Percentiles rank a stretch among this genome's conserved stretches.
Conservation (phyloP, 345 rosid species). For the Pistacia integerrima region DNA sequence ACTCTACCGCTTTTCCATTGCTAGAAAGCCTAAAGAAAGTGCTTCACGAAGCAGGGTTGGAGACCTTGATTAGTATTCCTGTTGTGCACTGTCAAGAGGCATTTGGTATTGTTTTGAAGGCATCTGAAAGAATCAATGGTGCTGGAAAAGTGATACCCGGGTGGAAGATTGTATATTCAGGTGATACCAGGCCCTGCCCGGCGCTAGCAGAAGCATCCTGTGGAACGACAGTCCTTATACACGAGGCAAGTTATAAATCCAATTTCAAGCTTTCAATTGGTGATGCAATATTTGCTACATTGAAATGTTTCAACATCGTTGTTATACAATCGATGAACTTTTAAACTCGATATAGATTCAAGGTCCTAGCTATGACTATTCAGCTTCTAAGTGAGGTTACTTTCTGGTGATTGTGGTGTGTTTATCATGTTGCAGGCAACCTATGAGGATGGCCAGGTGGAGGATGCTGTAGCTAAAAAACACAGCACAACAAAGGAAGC, state of each 20-base stretch:
- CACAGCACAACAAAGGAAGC: constrained; percentile 98
- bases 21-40: constrained; percentile 55
- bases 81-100: constrained; percentile 96
- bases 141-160: constrained; percentile 76
- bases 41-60: constrained; percentile 68
- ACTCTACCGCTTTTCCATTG: constrained; percentile 43
- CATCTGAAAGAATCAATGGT: constrained; percentile 64
- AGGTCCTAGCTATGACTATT: background rate
- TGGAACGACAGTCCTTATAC: constrained; percentile 87
- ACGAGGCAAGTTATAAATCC: constrained; percentile 56
- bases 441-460: constrained; percentile 81
- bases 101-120: constrained; percentile 71
- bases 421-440: constrained; percentile 65
- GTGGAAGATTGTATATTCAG: constrained; percentile 94
- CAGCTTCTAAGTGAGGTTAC: background rate
- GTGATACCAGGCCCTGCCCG: constrained; percentile 94
- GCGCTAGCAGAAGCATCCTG: constrained; percentile 66
- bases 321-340: background rate
- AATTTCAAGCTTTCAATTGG: background rate
- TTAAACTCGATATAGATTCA: too few species aligned
- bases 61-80: constrained; percentile 76
- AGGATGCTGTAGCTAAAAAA: constrained; percentile 85
- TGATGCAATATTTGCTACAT: background rate
- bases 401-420: background rate
- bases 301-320: background rate